Evolutionary conservation across 129 eudicot genomes (phyloP).

Genomic region (Artemisia argyi): DNA sequence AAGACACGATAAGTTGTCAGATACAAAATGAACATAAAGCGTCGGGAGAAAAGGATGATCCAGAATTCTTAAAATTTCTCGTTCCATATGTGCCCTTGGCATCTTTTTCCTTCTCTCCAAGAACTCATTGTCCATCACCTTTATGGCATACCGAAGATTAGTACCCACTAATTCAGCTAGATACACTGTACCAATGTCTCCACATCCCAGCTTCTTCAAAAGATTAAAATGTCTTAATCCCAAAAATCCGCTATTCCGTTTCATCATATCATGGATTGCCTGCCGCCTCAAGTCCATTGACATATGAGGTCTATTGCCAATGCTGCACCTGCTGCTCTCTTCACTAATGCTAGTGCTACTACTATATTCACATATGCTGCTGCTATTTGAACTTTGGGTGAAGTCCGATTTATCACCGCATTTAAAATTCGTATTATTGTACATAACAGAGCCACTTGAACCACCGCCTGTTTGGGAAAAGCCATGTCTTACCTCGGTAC

Average conservation of each 20-base stretch:
- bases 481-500: conserved; percentile 11
- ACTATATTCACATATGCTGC: conserved; percentile 85
- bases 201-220: conserved; percentile 31
- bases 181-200: conserved; percentile 33
- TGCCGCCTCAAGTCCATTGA: conserved; percentile 75
- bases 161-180: conserved; percentile 53
- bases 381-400: conserved; percentile 77
- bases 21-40: conserved; percentile 75
- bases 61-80: conserved; percentile 74
- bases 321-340: conserved; percentile 70
- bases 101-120: conserved; percentile 77
- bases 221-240: conserved; percentile 25
- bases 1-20: conserved; percentile 77
- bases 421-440: conserved; percentile 31
- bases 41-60: conserved; percentile 97
- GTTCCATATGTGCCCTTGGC: conserved; percentile 82
- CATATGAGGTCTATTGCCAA: conserved; percentile 50
- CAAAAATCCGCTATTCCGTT: conserved; percentile 20
- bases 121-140: conserved; percentile 91
- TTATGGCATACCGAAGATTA: conserved; percentile 67
- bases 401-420: conserved; percentile 56
- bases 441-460: conserved; percentile 10
- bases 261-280: conserved; percentile 47
- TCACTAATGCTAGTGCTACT: conserved; percentile 85
- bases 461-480: conserved; percentile 19